Base-by-base conservation (phyloP, 176 grass and related monocot species). In the Cymbopogon citratus region DNA sequence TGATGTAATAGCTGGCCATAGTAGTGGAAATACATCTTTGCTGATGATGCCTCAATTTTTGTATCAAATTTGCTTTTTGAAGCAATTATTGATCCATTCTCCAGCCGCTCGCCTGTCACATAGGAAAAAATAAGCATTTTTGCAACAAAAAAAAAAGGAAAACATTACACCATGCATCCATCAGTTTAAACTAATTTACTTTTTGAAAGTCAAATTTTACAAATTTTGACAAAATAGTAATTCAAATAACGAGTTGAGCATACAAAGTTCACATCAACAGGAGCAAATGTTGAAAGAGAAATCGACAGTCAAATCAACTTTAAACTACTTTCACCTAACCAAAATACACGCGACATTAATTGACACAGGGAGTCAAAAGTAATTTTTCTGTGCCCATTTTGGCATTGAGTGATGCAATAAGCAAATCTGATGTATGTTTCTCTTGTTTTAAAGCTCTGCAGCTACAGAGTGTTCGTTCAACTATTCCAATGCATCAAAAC, bases 11-110 rank as follows among this genome's bases (percentile, higher is more conserved):
- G 77, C 66, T 99, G 93, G 23, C 97, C 93, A 75, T 99, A 99
- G 80, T 99, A 99, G 74, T 99, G 97, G 68, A 99, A 99, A 85
- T 99, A 99, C 97, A 99, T 99, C 71, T 96, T 91, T 38, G 97
- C 93, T 71, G 97, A 99, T 0, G 97, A 93, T 45, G 97, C 85
- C 83, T 99, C 97, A 80, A 99, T 99, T 93, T 99, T 99, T 51
- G 77, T 89, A 83, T 99, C 97, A 34, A 99, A 99, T 92, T 90
- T 99, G 80, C 87, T 94, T 93, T 87, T 94, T 31, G 76, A 59
- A 85, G 85, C 11, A 83, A 87, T 68, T 83, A 90, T 83, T 68
- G 85, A 85, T 77, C 97, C 97, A 81, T 99, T 99, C 61, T 93
- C 93, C 85, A 96, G 87, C 18, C 66, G 24, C 80, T 65, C 85